Evolutionary conservation across 2,329 filamentous ascomycete genomes (phyloP).

Genomic region (Monilinia polystroma): DNA sequence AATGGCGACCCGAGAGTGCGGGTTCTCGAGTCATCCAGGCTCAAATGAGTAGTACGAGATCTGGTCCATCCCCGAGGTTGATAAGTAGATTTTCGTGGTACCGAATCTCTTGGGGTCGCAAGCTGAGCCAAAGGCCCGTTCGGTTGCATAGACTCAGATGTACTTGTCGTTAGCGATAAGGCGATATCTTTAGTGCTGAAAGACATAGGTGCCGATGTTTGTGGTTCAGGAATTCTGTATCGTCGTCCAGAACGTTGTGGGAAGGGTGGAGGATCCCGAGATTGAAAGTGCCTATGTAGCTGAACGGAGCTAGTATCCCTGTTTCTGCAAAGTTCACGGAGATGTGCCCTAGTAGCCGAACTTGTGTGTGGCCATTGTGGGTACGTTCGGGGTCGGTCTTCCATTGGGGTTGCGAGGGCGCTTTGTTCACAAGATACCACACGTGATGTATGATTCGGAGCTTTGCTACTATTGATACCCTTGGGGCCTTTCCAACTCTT

Average conservation of each 20-base stretch:
- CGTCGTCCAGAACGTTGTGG: slow-evolving; percentile 52
- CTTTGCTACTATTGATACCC: slow-evolving; percentile 22
- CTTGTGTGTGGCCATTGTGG: slow-evolving; percentile 64
- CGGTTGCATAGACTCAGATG: slow-evolving; percentile 63
- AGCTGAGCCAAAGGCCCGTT: slow-evolving; percentile 61
- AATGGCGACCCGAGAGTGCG: slow-evolving; percentile 43
- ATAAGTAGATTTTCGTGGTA: not conserved
- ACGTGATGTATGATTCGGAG: slow-evolving; percentile 25
- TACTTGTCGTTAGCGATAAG: slow-evolving; percentile 61
- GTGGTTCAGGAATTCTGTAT: slow-evolving; percentile 48
- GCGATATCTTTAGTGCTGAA: slow-evolving; percentile 63
- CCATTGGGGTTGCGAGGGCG: slow-evolving; percentile 57
- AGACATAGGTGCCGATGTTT: slow-evolving; percentile 42
- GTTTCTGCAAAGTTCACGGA: slow-evolving; percentile 61
- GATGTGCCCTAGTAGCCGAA: slow-evolving; percentile 59
- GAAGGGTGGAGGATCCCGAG: slow-evolving; percentile 57
- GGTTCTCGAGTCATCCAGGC: slow-evolving; percentile 20
- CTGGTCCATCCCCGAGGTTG: slow-evolving; percentile 11
- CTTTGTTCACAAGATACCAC: slow-evolving; percentile 44
- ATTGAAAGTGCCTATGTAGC: slow-evolving; percentile 48
- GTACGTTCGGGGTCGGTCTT: slow-evolving; percentile 48
- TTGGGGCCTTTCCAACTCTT: slow-evolving; percentile 65
- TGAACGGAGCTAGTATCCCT: slow-evolving; percentile 49
- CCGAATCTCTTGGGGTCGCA: slow-evolving; percentile 40
- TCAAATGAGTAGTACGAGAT: slow-evolving; percentile 10